Base-by-base conservation (phyloP, 2,329 filamentous ascomycete genomes). In the Grosmannia serpens region DNA sequence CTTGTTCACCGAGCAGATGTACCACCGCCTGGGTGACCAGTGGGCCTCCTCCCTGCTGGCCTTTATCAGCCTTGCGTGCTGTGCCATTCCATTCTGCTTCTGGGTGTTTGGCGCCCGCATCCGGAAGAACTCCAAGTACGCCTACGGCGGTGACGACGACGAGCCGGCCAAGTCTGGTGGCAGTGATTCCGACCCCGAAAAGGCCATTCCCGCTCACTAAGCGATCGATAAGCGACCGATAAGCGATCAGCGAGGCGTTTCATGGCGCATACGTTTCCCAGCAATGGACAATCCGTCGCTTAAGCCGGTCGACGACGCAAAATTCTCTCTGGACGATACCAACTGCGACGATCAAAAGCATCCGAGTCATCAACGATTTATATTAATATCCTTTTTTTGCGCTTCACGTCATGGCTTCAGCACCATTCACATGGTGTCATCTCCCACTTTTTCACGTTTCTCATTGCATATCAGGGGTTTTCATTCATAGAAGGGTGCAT, bases 1-100 rank as follows among this genome's bases (percentile, higher is more conserved):
- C 0, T 78, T 95, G 1, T 94, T 94, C 72, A 92, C 89, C 0
- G 77, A 80, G 63, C 88, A 92, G 70, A 92, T 94, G 88, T 91
- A 89, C 70, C 70, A 78, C 53, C 78, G 84, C 2, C 76, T 92
- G 17, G 84, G 84, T 10, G 78, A 90, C 70, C 83, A 89, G 68
- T 92, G 89, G 88, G 89, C 89, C 0, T 84, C 82, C 55, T 79
- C 80, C 0, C 76, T 94, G 11, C 73, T 94, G 10, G 88, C 81
- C 0, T 91, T 91, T 65, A 77, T 95, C 64, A 82, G 80, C 20
- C 73, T 95, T 7, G 86, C 82, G 0, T 95, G 89, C 74, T 95
- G 89, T 69, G 82, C 77, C 0, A 95, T 95, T 64, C 90, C 90
- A 0, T 95, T 86, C 69, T 70, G 89, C 29, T 95, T 96, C 73